Conservation (phyloP, 495 filamentous ascomycete species). For the Neurospora tetraspora region DNA sequence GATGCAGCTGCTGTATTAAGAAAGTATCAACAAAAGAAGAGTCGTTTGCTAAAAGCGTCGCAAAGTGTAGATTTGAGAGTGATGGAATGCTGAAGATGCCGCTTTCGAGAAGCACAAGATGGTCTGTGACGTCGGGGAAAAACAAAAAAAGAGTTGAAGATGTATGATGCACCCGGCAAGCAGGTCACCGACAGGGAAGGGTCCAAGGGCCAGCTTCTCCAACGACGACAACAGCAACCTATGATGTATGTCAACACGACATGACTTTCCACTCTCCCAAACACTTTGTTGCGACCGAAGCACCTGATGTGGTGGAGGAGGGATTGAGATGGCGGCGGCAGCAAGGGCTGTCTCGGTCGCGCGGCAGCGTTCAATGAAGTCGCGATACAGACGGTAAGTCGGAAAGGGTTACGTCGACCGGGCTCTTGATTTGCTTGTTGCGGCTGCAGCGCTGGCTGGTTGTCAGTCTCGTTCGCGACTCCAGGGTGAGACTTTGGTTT, state of each 20-base stretch:
- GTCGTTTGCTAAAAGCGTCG: slow-evolving; percentile 3
- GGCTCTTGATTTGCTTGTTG: background rate
- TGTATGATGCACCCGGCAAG: background rate
- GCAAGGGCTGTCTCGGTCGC: background rate
- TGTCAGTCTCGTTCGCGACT: background rate
- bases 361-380: background rate
- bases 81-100: background rate
- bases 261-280: background rate
- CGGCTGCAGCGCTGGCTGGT: background rate
- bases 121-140: slow-evolving; percentile 2
- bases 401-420: background rate
- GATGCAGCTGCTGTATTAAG: slow-evolving; percentile 26
- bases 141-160: slow-evolving; percentile 1
- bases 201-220: background rate
- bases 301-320: background rate
- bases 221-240: background rate
- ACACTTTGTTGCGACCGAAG: background rate
- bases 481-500: background rate
- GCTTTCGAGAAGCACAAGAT: background rate
- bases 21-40: slow-evolving; percentile 8
- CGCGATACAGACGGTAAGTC: background rate
- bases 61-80: slow-evolving; percentile 1
- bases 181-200: background rate
- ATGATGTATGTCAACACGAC: background rate
- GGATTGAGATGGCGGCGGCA: background rate